Base-by-base conservation (phyloP, 352 stramenopile species). In the Pythium phragmiticola region DNA sequence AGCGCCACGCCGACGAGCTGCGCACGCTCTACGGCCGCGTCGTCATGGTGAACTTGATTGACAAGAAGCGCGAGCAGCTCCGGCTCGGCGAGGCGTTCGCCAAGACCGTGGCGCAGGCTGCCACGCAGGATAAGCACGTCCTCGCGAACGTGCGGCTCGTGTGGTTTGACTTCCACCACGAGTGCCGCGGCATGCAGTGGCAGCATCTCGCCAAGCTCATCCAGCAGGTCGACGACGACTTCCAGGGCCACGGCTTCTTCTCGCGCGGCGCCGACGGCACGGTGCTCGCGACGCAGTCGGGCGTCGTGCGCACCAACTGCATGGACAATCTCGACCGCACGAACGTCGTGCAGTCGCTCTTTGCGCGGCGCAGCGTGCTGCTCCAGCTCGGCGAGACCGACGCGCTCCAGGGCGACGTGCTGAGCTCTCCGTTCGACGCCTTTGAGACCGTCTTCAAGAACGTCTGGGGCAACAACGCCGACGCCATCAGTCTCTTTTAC, bases 271-370 rank as follows among this genome's bases (percentile, higher is more conserved):
- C 60, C 13, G 77, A 85, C 30, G 79, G 79, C 13, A 68, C 69
- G 17, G 51, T 87, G 13, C 39, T 76, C 2, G 74, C 72, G 12
- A 77, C 75, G 37, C 96, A 99, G 75, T 82, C 79, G 34, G 92
- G 90, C 39, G 87, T 99, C 30, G 85, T 98, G 48, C 85, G 96
- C 45, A 97, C 96, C 37, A 99, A 99, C 80, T 99, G 96, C 77
- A 98, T 99, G 90, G 96, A 99, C 83, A 98, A 96, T 73, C 74
- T 99, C 7, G 96, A 99, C 80, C 83, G 96, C 33, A 99, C 96
- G 7, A 98, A 98, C 72, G 96, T 99, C 23, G 94, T 98, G 30
- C 96, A 98, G 78, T 97, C 89, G 69, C 80, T 98, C 30, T 96
- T 98, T 63, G 93, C 88, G 37, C 78, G 91, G 36, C 80, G 85